Percentiles rank a stretch among this genome's conserved stretches.
Conservation (phyloP, 805 yeast species). For the Spathaspora hagerdaliae region DNA sequence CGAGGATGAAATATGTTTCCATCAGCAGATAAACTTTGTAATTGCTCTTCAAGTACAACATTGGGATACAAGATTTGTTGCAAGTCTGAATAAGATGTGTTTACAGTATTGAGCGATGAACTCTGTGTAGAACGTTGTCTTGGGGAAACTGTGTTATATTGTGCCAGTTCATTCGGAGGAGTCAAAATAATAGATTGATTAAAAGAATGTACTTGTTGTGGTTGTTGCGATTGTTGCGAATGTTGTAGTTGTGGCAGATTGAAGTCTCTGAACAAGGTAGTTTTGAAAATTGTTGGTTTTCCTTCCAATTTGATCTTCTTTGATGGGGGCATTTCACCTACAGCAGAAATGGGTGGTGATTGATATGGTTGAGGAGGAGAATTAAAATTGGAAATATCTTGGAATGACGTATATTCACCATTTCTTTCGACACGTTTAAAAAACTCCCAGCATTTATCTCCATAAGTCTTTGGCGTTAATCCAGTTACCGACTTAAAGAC, state of each 20-base stretch:
- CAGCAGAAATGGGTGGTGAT: neutral
- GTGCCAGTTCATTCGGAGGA: neutral
- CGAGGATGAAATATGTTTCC: neutral
- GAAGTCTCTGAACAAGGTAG: neutral
- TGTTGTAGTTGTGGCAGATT: neutral
- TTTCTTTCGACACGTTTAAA: slow-evolving; percentile 33
- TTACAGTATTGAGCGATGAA: neutral
- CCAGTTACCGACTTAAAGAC: slow-evolving; percentile 86
- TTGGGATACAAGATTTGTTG: neutral
- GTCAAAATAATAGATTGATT: neutral
- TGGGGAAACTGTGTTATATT: neutral
- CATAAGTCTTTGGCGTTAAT: slow-evolving; percentile 83
- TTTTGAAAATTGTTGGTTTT: too few relatives aligned
- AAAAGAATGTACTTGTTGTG: neutral
- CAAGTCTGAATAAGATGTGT: neutral
- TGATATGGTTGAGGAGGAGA: neutral
- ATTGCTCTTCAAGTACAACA: neutral
- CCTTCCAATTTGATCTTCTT: neutral
- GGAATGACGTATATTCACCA: slow-evolving; percentile 10
- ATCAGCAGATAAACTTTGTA: neutral
- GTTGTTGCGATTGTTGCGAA: neutral
- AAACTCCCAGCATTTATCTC: slow-evolving; percentile 73
- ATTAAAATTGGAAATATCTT: neutral
- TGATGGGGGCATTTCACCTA: neutral
- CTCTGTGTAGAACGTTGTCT: neutral